A percentile compares a stretch with the other conserved stretches of the same genome.
phyloP scores from a whole-genome alignment of 2,329 filamentous ascomycete species.

The Aspergillus sojae region DNA sequence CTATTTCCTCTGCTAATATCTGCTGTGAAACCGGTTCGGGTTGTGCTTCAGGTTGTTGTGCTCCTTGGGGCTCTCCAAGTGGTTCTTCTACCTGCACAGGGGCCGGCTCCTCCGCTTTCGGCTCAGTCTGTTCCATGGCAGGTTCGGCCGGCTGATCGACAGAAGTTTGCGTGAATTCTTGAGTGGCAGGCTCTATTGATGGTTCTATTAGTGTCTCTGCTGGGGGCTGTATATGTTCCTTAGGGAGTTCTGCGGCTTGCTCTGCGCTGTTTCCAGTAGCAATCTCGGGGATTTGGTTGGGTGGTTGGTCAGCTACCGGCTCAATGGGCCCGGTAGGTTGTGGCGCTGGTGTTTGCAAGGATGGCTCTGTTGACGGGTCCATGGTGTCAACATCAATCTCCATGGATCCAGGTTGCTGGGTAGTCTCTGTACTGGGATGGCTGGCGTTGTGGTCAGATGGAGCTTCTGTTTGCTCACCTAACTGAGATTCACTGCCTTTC shows the following conservation, averaged over 20 bases:
- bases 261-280: neutral
- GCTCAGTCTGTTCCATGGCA: neutral
- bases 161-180: slow-evolving; percentile 1
- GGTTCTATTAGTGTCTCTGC: neutral
- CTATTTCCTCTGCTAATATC: neutral
- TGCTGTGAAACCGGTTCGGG: neutral
- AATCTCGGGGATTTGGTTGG: neutral
- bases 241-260: neutral
- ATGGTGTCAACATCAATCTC: slow-evolving; percentile 4
- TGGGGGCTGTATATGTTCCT: neutral
- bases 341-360: neutral
- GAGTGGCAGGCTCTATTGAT: neutral
- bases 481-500: slow-evolving; percentile 2
- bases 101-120: neutral
- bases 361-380: slow-evolving; percentile 4
- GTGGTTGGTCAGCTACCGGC: neutral
- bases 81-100: neutral
- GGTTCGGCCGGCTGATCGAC: slow-evolving; percentile 5
- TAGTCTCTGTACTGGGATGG: slow-evolving; percentile 3
- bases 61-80: neutral
- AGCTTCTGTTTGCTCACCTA: slow-evolving; percentile 7
- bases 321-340: slow-evolving; percentile 1
- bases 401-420: slow-evolving; percentile 1
- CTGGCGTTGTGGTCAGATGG: neutral
- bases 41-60: slow-evolving; percentile 3